Percentiles rank a stretch among this genome's conserved stretches.
Conservation (phyloP, 352 stramenopile species). For the Globisporangium barbulae region DNA sequence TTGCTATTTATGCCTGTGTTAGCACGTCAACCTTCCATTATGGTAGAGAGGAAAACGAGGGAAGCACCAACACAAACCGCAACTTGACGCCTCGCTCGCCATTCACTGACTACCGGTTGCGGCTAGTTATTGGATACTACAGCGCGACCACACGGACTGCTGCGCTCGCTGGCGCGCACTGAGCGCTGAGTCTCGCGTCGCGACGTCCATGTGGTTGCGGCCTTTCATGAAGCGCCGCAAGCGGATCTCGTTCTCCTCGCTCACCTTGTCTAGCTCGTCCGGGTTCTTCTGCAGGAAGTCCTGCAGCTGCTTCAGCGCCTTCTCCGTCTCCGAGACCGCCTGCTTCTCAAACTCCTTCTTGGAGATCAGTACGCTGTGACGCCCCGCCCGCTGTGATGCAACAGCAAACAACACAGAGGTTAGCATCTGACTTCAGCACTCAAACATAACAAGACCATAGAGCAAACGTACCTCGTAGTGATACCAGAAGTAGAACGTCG, state of each 20-base stretch:
- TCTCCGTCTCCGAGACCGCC: slow-evolving; percentile 66
- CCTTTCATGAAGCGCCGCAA: slow-evolving; percentile 78
- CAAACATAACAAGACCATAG: neutral
- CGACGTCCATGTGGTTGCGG: slow-evolving; percentile 69
- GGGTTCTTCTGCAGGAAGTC: slow-evolving; percentile 66
- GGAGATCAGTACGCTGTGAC: slow-evolving; percentile 67
- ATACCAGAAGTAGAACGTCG: slow-evolving; percentile 80
- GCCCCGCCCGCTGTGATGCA: slow-evolving; percentile 25
- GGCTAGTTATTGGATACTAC: slow-evolving; percentile 40
- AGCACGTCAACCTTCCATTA: slow-evolving; percentile 9
- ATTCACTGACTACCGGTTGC: slow-evolving; percentile 5
- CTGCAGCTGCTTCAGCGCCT: slow-evolving; percentile 63
- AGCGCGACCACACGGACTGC: slow-evolving; percentile 39
- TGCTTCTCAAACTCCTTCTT: slow-evolving; percentile 73
- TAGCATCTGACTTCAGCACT: slow-evolving; percentile 21
- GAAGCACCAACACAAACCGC: slow-evolving; percentile 10
- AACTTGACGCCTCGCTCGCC: neutral
- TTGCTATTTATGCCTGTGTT: slow-evolving; percentile 21
- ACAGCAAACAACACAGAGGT: neutral
- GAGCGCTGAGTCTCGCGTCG: slow-evolving; percentile 36
- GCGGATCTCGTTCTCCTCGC: slow-evolving; percentile 77
- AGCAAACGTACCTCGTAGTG: slow-evolving; percentile 53
- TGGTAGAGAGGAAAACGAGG: neutral
- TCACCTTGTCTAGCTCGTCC: slow-evolving; percentile 72
- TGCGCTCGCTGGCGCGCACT: slow-evolving; percentile 26